phyloP scores from a whole-genome alignment of 2,329 filamentous ascomycete species.

The Cercospora sojina region DNA sequence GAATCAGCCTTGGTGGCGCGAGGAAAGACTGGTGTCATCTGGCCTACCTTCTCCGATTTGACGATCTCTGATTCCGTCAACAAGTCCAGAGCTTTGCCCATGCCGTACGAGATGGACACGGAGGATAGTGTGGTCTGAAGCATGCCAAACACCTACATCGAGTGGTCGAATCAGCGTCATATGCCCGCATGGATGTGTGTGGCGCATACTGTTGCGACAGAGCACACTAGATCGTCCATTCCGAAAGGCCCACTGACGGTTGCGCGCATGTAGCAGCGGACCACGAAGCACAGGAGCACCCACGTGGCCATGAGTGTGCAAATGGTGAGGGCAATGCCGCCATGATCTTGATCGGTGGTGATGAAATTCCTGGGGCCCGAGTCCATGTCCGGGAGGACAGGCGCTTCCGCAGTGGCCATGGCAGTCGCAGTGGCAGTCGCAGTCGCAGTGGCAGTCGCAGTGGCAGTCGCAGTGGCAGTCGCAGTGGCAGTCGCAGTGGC shows the following conservation, averaged over 20 bases:
- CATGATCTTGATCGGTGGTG: conserved; percentile 29
- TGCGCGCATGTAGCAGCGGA: conserved; percentile 30
- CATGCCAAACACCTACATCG: conserved; percentile 25
- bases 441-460: too few species aligned
- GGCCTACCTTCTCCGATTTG: conserved; percentile 22
- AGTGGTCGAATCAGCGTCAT: not conserved
- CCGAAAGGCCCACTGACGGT: conserved; percentile 29
- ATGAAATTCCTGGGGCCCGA: conserved; percentile 29
- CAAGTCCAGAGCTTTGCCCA: conserved; percentile 27
- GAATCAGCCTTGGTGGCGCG: not conserved
- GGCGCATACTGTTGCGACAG: conserved; percentile 25
- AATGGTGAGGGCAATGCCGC: conserved; percentile 29
- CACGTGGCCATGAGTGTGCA: conserved; percentile 30
- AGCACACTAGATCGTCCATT: conserved; percentile 27
- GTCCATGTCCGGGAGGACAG: conserved; percentile 24
- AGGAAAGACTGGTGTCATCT: not conserved
- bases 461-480: too few species aligned
- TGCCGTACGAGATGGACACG: conserved; percentile 26
- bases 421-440: too few species aligned
- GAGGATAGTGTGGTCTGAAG: conserved; percentile 27
- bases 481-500: too few species aligned
- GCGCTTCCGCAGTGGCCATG: conserved; percentile 21
- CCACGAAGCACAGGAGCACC: conserved; percentile 29
- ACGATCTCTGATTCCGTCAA: conserved; percentile 20
- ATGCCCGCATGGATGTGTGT: too few species aligned